phyloP scores from a whole-genome alignment of 1,139 yeast genomes.

The Candida sanyaensis region DNA sequence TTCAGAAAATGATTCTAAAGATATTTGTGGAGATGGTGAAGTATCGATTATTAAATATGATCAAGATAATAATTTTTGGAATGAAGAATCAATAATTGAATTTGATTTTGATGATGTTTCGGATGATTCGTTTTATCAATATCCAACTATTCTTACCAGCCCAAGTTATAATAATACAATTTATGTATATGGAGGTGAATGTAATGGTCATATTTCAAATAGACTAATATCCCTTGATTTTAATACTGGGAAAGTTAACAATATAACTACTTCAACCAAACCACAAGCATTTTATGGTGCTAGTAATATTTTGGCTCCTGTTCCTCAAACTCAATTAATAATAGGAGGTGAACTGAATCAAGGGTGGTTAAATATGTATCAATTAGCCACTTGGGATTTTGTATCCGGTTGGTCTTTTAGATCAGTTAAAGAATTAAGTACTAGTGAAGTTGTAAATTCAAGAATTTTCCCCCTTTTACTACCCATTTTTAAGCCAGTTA shows the following conservation, averaged over 20 bases:
- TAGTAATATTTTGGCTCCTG: constrained; percentile 39
- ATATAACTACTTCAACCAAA: constrained; percentile 43
- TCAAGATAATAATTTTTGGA: constrained; percentile 27
- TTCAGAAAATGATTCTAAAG: constrained; percentile 14
- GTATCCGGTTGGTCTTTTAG: constrained; percentile 46
- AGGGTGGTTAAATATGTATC: constrained; percentile 50
- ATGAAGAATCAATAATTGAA: constrained; percentile 9
- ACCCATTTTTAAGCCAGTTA: constrained; percentile 35
- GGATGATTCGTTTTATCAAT: constrained; percentile 33
- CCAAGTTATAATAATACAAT: constrained; percentile 25
- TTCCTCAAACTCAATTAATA: constrained; percentile 38
- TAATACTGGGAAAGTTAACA: constrained; percentile 23
- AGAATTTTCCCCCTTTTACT: constrained; percentile 32
- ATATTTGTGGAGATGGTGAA: constrained; percentile 31
- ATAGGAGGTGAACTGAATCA: constrained; percentile 42
- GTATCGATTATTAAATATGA: constrained; percentile 26
- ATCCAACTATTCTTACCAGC: constrained; percentile 32
- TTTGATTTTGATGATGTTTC: constrained; percentile 24
- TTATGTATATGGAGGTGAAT: constrained; percentile 44
- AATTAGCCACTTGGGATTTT: constrained; percentile 49
- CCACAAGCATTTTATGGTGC: constrained; percentile 50
- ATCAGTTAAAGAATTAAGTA: constrained; percentile 18
- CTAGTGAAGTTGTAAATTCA: constrained; percentile 23
- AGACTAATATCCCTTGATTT: constrained; percentile 37
- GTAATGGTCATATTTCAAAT: constrained; percentile 22